A percentile compares a stretch with the other conserved stretches of the same genome.
phyloP scores from a whole-genome alignment of 1,284 basidiomycete species.

The Fomitopsis schrenkii region DNA sequence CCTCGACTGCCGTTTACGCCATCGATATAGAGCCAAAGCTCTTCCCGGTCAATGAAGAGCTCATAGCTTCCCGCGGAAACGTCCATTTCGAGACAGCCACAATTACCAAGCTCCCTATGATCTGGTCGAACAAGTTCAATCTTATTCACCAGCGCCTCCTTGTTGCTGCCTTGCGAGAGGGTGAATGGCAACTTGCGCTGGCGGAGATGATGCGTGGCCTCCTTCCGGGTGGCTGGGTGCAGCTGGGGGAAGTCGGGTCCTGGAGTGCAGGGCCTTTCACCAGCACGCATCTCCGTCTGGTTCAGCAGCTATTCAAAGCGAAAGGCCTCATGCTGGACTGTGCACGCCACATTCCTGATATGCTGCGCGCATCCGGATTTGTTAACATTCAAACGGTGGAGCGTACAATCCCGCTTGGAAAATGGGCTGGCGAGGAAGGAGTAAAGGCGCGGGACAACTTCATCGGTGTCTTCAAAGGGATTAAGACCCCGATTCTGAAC shows the following conservation, averaged over 20 bases:
- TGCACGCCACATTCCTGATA: constrained; percentile 9
- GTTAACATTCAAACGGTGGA: constrained; percentile 13
- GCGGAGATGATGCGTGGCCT: constrained; percentile 24
- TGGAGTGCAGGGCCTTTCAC: constrained; percentile 13
- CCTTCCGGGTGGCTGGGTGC: constrained; percentile 26
- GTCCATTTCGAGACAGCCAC: constrained; percentile 17
- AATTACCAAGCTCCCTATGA: constrained; percentile 17
- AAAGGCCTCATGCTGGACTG: constrained; percentile 16
- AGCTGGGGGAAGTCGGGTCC: constrained; percentile 19
- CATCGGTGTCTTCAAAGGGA: constrained; percentile 12
- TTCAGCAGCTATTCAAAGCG: constrained; percentile 11
- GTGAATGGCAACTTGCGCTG: constrained; percentile 19
- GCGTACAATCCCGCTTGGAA: constrained; percentile 10
- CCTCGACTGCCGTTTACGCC: constrained; percentile 2
- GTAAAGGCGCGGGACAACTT: constrained; percentile 12
- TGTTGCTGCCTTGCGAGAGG: constrained; percentile 14
- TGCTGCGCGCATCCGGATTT: constrained; percentile 21
- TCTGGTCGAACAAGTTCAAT: constrained; percentile 21
- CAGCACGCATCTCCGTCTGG: constrained; percentile 7
- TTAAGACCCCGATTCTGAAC: constrained; percentile 17
- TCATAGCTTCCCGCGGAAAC: constrained; percentile 13
- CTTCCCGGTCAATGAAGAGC: constrained; percentile 13
- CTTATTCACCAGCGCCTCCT: constrained; percentile 28
- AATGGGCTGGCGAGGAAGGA: constrained; percentile 16
- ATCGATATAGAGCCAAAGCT: constrained; percentile 22